Evolutionary conservation across 306 rosid genomes (phyloP), one percentile per base, ranked within the genome.

Genomic region (Aeschynomene evenia): DNA sequence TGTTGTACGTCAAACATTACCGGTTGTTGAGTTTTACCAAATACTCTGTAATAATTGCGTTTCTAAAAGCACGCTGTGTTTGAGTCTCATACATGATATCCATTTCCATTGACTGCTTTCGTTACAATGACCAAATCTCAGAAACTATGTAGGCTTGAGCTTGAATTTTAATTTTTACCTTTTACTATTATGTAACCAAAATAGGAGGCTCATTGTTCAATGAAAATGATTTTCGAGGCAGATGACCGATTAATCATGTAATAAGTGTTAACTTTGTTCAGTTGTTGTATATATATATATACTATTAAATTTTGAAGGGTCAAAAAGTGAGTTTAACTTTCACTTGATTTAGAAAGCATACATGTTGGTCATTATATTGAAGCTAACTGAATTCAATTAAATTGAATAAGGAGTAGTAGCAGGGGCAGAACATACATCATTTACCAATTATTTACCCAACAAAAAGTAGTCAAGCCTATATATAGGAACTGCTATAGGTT

Each of bases 381-480:
- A 73, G 74, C 68, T n/a, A n/a, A n/a, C n/a, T n/a, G n/a, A n/a
- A n/a, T n/a, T n/a, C n/a, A 61, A 73, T 68, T 40, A 45, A 5
- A 4, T 77, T 45, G 55, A 65, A 65, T 34, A 61, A n/a, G 43
- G 40, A 3, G 6, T 40, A 13, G 63, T 40, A 60, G 45, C 7
- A n/a, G 62, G 62, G 51, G 63, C 37, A 56, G 63, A 57, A 63
- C 62, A 50, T n/a, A 74, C 75, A 74, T 82, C 59, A 77, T 68
- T 77, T 73, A 57, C 74, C 74, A 77, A 81, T 81, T 63, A 78
- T 78, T 82, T 70, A 78, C 80, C 83, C 83, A 82, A 82, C 78
- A 78, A 74, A 68, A 82, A 78, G 80, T 74, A 28, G 75, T 74
- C 78, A 65, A 74, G 61, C 72, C 85, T 77, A 77, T 56, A 68